phyloP scores from a whole-genome alignment of 2,329 filamentous ascomycete species.

The Zasmidium angulare region DNA sequence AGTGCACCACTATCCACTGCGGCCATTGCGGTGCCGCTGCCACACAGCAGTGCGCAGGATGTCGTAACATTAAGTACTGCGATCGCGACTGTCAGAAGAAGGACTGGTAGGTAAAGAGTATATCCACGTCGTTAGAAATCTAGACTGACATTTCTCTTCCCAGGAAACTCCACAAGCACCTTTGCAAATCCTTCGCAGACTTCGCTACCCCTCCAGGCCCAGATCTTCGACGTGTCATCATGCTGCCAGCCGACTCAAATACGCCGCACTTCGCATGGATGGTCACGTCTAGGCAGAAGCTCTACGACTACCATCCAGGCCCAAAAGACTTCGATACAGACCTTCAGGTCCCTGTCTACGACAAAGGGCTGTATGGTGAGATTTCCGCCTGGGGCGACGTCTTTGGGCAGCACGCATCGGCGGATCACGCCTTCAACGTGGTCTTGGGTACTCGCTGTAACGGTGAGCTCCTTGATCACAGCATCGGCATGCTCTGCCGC shows the following conservation, averaged over 20 bases:
- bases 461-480: neutral
- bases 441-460: neutral
- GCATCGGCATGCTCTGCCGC: neutral
- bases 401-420: neutral
- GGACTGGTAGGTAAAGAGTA: slow-evolving; percentile 2
- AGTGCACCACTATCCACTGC: neutral
- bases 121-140: neutral
- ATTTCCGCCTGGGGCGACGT: neutral
- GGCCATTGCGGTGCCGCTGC: slow-evolving; percentile 2
- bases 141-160: neutral
- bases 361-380: neutral
- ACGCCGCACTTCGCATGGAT: neutral
- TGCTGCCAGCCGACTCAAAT: neutral
- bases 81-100: slow-evolving; percentile 5
- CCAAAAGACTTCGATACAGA: neutral
- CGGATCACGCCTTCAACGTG: neutral
- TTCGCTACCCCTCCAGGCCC: neutral
- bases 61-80: slow-evolving; percentile 51
- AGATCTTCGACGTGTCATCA: neutral
- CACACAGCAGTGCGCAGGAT: slow-evolving; percentile 45
- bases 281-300: neutral
- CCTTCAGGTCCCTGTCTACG: neutral
- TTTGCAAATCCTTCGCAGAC: neutral
- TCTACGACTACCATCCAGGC: neutral
- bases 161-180: neutral